A percentile compares a stretch with the other conserved stretches of the same genome.
Conservation (phyloP, 495 filamentous ascomycete species). For the Penicillium lividum region DNA sequence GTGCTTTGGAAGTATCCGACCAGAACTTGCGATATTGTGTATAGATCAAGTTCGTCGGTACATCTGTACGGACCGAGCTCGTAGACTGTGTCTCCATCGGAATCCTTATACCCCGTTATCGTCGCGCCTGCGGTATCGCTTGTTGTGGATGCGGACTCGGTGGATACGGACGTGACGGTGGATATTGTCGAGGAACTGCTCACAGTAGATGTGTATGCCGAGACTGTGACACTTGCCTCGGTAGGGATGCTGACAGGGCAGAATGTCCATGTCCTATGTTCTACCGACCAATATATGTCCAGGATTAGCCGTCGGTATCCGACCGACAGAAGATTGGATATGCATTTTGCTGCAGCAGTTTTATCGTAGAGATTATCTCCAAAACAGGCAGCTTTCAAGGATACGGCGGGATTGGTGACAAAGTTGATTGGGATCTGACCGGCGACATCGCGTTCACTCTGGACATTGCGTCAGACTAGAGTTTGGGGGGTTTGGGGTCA, state of each 20-base stretch:
- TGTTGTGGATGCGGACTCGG: constrained; percentile 22
- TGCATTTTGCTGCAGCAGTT: constrained; percentile 47
- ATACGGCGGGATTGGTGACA: constrained; percentile 56
- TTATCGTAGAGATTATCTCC: constrained; percentile 50
- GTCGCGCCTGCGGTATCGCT: constrained; percentile 26
- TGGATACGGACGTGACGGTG: constrained; percentile 20
- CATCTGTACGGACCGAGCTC: constrained; percentile 59
- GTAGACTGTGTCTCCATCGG: constrained; percentile 42
- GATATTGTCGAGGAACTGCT: constrained; percentile 17
- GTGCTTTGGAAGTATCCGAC: constrained; percentile 50
- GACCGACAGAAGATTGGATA: constrained; percentile 61
- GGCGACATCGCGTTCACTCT: constrained; percentile 64
- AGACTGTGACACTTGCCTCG: constrained; percentile 26
- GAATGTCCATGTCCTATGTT: constrained; percentile 54
- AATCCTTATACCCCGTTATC: constrained; percentile 30
- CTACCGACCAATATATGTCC: constrained; percentile 66
- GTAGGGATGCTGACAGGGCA: constrained; percentile 53
- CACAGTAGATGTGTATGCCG: constrained; percentile 23
- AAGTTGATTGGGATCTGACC: constrained; percentile 62
- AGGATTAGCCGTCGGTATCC: constrained; percentile 60
- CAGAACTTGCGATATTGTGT: constrained; percentile 48
- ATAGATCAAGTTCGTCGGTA: constrained; percentile 49
- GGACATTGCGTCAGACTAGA: constrained; percentile 2
- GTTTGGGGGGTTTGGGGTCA: neutral
- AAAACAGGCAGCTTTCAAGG: constrained; percentile 61